Evolutionary conservation across 768 basidiomycete genomes (phyloP).

Genomic region (Suillus discolor): DNA sequence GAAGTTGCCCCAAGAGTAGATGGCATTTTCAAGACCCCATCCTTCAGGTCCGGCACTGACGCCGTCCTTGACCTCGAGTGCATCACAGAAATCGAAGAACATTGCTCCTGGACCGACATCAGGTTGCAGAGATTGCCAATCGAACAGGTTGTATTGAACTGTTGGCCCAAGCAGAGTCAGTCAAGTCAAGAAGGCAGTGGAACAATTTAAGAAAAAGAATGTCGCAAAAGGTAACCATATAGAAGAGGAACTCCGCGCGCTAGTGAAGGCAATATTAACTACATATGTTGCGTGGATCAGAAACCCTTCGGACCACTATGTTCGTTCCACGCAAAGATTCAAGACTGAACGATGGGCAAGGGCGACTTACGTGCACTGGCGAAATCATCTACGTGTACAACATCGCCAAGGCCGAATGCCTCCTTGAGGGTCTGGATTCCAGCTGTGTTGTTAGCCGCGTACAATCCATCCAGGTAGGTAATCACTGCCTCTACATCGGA

Average conservation of each 20-base stretch:
- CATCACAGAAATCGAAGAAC: slow-evolving; percentile 45
- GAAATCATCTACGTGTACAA: slow-evolving; percentile 68
- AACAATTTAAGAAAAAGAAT: background rate
- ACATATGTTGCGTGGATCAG: background rate
- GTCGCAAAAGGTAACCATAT: no score
- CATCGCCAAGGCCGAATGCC: slow-evolving; percentile 54
- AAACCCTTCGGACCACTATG: background rate
- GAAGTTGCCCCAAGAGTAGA: slow-evolving; percentile 60
- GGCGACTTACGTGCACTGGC: slow-evolving; percentile 53
- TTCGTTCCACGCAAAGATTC: background rate
- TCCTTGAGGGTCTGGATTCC: slow-evolving; percentile 59
- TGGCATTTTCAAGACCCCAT: slow-evolving; percentile 64
- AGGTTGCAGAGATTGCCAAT: slow-evolving; percentile 68
- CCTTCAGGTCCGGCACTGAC: slow-evolving; percentile 47
- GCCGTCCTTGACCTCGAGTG: slow-evolving; percentile 40
- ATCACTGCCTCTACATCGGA: slow-evolving; percentile 69
- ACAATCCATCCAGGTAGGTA: slow-evolving; percentile 58
- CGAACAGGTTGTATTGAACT: slow-evolving; percentile 48
- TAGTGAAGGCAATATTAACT: background rate
- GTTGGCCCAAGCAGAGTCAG: background rate
- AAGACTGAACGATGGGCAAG: background rate
- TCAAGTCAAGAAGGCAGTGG: background rate
- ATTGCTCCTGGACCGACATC: slow-evolving; percentile 39
- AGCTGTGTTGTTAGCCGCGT: slow-evolving; percentile 41
- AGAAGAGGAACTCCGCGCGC: no score